Base-by-base conservation (phyloP, 208 protist species). In the Acanthamoeba royreba region DNA sequence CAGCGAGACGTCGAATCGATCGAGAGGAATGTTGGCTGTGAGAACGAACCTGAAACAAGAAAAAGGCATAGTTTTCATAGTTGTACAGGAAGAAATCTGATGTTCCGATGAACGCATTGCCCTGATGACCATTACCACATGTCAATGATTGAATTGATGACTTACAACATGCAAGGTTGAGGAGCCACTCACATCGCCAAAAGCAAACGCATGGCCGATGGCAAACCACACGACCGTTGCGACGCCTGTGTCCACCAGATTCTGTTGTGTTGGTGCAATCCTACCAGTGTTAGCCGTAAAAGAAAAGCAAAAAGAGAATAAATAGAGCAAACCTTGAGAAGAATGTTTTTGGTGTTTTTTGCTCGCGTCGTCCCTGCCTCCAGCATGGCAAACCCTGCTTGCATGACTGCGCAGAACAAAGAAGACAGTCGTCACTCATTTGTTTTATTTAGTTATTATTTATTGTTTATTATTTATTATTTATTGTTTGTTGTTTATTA, bases 281-380 rank as follows among this genome's bases (percentile, higher is more conserved):
- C 66, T 31, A 9, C 13, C 33, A 45, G 17, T 35, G 31, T 9
- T 22, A 35, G 33, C 79, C 11, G 13, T 28, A 47, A 35, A 7
- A 38, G 4, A 33, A 42, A 66, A 72, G 45, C 45, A 69, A 15
- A 35, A 35, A 90, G 83, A 66, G 40, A 25, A n/a, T 4, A 46
- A 28, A 31, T 5, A 35, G n/a, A 28, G 3, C 9, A 13, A 43
- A 92, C 87, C 63, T 92, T 92, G 43, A 92, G 87, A 38, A 92
- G 58, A 33, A 92, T 92, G 55, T 92, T 92, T 40, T 92, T 92
- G 40, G 45, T 92, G 43, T 92, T 92, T 45, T 92, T 92, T 47
- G 87, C 55, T 52, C 87, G 87, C 31, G 63, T 79, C 31, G 87
- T 81, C 43, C 87, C 87, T 7, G 87, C 87, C 58, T 92, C 87